Evolutionary conservation across 768 basidiomycete species (phyloP).

Genomic region (Tricholoma hemisulphureum): DNA sequence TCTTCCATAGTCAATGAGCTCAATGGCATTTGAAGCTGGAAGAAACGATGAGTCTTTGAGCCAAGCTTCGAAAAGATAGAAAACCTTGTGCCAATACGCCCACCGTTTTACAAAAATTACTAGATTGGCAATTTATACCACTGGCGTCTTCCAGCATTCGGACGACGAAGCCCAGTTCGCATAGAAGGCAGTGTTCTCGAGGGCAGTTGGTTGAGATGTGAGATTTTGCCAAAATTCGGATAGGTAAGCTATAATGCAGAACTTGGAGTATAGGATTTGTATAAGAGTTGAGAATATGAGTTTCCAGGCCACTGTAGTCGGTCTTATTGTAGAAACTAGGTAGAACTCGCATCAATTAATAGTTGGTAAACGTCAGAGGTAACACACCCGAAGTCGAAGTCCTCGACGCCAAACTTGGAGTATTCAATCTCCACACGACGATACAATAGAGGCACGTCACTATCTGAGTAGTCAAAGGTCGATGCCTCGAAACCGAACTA

Average conservation of each 20-base stretch:
- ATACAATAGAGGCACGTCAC: constrained; percentile 76
- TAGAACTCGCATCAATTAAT: not conserved
- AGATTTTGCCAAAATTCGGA: constrained; percentile 81
- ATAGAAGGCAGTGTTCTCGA: constrained; percentile 89
- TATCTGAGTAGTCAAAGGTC: constrained; percentile 49
- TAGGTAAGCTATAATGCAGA: constrained; percentile 80
- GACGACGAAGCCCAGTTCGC: constrained; percentile 91
- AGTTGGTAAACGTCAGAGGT: not conserved
- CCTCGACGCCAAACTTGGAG: constrained; percentile 96
- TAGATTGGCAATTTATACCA: constrained; percentile 93
- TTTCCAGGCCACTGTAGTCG: constrained; percentile 86
- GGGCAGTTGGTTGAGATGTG: constrained; percentile 89
- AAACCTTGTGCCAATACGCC: constrained; percentile 84
- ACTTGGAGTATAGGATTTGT: constrained; percentile 89
- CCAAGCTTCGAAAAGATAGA: constrained; percentile 6
- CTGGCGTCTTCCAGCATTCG: constrained; percentile 95
- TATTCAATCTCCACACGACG: constrained; percentile 97
- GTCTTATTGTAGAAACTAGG: constrained; percentile 92
- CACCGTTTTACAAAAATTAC: constrained; percentile 95
- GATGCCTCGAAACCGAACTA: constrained; percentile 57
- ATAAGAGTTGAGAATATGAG: constrained; percentile 96
- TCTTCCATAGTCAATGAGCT: constrained; percentile 84
- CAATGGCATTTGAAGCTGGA: constrained; percentile 72
- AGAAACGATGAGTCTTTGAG: not conserved
- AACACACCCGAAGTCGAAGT: constrained; percentile 93